Base-by-base conservation (phyloP, 2,329 filamentous ascomycete genomes). In the Cyclaneusma minus region DNA sequence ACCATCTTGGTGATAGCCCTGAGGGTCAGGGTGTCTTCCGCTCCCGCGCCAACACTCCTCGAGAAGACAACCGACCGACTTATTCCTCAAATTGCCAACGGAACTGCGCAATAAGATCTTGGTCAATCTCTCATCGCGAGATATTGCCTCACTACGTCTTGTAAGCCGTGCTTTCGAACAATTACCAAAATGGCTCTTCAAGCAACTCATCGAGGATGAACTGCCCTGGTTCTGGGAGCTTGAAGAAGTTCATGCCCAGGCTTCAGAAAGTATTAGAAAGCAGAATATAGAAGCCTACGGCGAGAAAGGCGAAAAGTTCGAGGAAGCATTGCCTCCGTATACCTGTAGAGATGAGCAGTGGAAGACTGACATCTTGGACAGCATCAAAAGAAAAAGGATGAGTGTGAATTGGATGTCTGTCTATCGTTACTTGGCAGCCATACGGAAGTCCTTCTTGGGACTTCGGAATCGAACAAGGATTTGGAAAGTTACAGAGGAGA, bases 141-240 rank as follows among this genome's bases (percentile, higher is more conserved):
- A 40, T 15, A 38, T 46, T 17, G 41, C 43, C 3, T 25, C 24
- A 16, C 21, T 44, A 2, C 35, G 40, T 9, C 35, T 42, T 8
- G 28, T 30, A 6, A 37, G 38, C 4, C 33, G 35, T n/a, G 30
- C 31, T 6, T 42, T 42, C 23, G 19, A 26, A 6, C 33, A 40
- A 10, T 20, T 44, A 5, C 35, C 42, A 6, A 33, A 39, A 4
- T 28, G 19, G 2, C 28, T 41, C n/a, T 45, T 34, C 16, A 29
- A 32, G 6, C 24, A 30, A 5, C 29, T 46, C 3, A 8, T 45
- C n/a, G 14, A 29, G 4, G 17, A 18, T 3, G 38, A 46, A 14
- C 38, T 42, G 34, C 42, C 43, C 3, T 45, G 35, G 40, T 16
- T 45, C 4, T 45, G 39, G 32, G 41, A 46, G 32, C n/a, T n/a